Evolutionary conservation across 2,329 filamentous ascomycete genomes (phyloP).

Genomic region (Neofusicoccum parvum): DNA sequence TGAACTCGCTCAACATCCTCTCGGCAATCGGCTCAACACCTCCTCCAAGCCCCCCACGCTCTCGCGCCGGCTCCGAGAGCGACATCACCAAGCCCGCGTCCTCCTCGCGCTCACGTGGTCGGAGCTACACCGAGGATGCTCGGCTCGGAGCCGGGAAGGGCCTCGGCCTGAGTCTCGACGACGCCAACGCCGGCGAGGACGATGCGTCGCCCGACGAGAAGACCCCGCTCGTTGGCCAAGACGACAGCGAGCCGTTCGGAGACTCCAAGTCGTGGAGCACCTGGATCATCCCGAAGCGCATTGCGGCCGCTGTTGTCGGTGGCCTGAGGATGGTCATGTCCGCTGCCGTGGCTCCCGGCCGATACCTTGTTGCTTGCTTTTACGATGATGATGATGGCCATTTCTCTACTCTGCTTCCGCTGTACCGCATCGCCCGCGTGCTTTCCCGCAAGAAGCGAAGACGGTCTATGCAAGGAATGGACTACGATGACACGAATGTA

Average conservation of each 20-base stretch:
- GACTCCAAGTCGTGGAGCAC: constrained; percentile 41
- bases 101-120: constrained; percentile 26
- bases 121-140: constrained; percentile 19
- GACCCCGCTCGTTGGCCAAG: constrained; percentile 62
- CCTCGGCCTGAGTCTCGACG: not conserved
- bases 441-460: constrained; percentile 41
- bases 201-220: constrained; percentile 61
- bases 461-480: constrained; percentile 24
- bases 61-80: constrained; percentile 57
- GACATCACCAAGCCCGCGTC: constrained; percentile 41
- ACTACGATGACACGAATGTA: constrained; percentile 22
- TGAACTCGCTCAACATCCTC: constrained; percentile 97
- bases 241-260: constrained; percentile 31
- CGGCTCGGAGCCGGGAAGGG: constrained; percentile 6
- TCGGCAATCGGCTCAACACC: constrained; percentile 69
- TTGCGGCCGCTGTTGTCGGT: constrained; percentile 72
- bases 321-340: constrained; percentile 78
- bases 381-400: constrained; percentile 77
- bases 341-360: constrained; percentile 75
- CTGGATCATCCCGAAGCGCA: constrained; percentile 64
- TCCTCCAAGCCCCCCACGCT: constrained; percentile 52
- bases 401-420: constrained; percentile 76
- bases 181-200: constrained; percentile 27
- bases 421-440: constrained; percentile 63
- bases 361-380: constrained; percentile 81